Evolutionary conservation across 2,329 filamentous ascomycete genomes (phyloP), one percentile per base, ranked within the genome.

Genomic region (Pseudocercospora musae): DNA sequence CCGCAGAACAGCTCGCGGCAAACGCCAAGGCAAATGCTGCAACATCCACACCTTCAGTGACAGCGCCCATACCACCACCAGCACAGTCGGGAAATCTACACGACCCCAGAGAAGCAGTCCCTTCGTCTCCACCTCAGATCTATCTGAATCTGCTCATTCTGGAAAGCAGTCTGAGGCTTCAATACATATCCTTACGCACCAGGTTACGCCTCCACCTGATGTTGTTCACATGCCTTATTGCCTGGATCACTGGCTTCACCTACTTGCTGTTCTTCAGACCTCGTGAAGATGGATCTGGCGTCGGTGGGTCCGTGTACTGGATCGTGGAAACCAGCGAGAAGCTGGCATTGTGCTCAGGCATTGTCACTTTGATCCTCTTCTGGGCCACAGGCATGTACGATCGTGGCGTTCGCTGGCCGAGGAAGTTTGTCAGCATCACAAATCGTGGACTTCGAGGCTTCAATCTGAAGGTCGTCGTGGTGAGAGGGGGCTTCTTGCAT

Each of bases 301-400:
- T 96, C 5, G 95, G 95, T 57, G 94, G 95, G 31, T 94, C 89
- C 13, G 92, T 96, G 58, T 99, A 99, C 82, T 98, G 94, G 94
- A 88, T 96, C 27, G 86, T 98, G 3, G 94, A 98, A 72, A 91
- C 90, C 74, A 85, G 86, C 7, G 91, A 98, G 78, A 96, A 95
- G 76, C 86, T 99, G 58, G 94, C 91, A 71, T 89, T 97, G 73
- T 90, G 96, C 78, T 92, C 92, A 23, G 95, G 95, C 52, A 84
- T 96, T 62, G 89, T 97, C 63, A 97, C 93, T 0, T 89, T 87
- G 37, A 83, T 92, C 48, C 82, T 99, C 37, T 89, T 98, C 68
- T 97, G 93, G 91, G 93, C 88, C 15, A 97, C 94, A 0, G 95
- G 95, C 27, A 93, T 97, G 76, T 99, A 94, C 90, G 94, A 98